Percentiles rank a stretch among this genome's conserved stretches.
Evolutionary conservation across 495 filamentous ascomycete genomes (phyloP).

Genomic region (Hyaloscypha bicolor): DNA sequence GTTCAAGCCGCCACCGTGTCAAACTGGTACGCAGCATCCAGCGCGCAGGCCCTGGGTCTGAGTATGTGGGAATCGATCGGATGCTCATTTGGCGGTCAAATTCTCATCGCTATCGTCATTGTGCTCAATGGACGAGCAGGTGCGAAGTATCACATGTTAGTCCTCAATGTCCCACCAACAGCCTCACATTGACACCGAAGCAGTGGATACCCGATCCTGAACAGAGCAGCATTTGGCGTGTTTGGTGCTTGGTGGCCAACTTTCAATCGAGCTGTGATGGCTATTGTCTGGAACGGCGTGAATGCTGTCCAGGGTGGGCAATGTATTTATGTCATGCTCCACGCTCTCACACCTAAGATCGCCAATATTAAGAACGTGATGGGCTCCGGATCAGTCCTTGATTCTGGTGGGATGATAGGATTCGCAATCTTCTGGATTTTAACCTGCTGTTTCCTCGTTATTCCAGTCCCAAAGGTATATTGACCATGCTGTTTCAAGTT

Average conservation of each 20-base stretch:
- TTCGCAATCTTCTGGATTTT: constrained; percentile 41
- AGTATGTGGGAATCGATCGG: constrained; percentile 44
- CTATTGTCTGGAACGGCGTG: constrained; percentile 44
- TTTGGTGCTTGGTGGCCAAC: constrained; percentile 44
- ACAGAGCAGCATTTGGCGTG: constrained; percentile 39
- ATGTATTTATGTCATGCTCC: constrained; percentile 43
- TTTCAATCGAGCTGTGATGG: constrained; percentile 43
- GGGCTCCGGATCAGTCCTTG: constrained; percentile 39
- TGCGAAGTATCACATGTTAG: constrained; percentile 40
- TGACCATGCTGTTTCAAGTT: neutral
- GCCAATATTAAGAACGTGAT: constrained; percentile 39
- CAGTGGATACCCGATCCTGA: constrained; percentile 40
- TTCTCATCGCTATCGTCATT: constrained; percentile 38
- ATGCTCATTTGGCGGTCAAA: constrained; percentile 39
- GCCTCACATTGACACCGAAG: neutral
- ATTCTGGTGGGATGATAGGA: constrained; percentile 42
- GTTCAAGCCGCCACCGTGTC: constrained; percentile 41
- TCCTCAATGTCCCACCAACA: neutral
- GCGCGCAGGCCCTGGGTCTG: constrained; percentile 39
- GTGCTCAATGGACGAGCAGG: constrained; percentile 43
- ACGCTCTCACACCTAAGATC: constrained; percentile 41
- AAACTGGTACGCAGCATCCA: constrained; percentile 41
- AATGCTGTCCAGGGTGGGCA: constrained; percentile 43
- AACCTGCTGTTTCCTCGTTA: constrained; percentile 40
- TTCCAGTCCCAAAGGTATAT: constrained; percentile 38